phyloP scores from a whole-genome alignment of 371 early-diverging fungal genomes.

The Rhizomucor pusillus region DNA sequence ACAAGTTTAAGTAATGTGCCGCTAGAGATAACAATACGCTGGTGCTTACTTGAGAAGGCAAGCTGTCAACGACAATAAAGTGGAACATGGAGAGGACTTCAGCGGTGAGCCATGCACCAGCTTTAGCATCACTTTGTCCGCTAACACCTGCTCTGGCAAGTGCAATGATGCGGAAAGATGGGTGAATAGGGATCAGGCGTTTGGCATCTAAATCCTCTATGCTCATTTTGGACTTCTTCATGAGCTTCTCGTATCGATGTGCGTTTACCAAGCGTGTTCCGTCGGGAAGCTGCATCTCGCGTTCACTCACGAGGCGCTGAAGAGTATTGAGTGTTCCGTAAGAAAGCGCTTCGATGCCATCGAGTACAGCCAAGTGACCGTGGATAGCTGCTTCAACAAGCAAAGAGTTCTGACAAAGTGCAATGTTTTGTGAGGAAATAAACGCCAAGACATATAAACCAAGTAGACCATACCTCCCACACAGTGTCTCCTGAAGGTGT shows the following conservation, averaged over 20 bases:
- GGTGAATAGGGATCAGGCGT: conserved; percentile 64
- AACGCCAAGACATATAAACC: not conserved
- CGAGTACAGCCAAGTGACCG: conserved; percentile 73
- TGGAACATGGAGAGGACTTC: conserved; percentile 76
- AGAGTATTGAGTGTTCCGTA: conserved; percentile 73
- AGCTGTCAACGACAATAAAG: conserved; percentile 67
- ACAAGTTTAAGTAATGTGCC: no score
- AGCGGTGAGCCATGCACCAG: conserved; percentile 69
- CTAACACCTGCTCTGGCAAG: conserved; percentile 62
- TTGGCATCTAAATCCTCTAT: conserved; percentile 46
- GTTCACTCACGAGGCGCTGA: conserved; percentile 67
- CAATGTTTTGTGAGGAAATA: not conserved
- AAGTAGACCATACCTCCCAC: conserved; percentile 45
- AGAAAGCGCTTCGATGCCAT: conserved; percentile 73
- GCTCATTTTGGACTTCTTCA: conserved; percentile 45
- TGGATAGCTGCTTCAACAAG: conserved; percentile 74
- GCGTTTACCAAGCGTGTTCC: conserved; percentile 63
- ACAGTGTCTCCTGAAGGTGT: conserved; percentile 72
- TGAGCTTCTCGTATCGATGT: conserved; percentile 56
- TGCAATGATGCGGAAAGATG: conserved; percentile 77
- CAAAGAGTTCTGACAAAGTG: conserved; percentile 48
- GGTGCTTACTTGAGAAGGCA: conserved; percentile 43
- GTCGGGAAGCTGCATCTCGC: conserved; percentile 75
- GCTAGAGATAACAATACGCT: no score
- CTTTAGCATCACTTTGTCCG: conserved; percentile 40